phyloP scores from a whole-genome alignment of 257 asterid genomes.

The Cynanchum wilfordii region DNA sequence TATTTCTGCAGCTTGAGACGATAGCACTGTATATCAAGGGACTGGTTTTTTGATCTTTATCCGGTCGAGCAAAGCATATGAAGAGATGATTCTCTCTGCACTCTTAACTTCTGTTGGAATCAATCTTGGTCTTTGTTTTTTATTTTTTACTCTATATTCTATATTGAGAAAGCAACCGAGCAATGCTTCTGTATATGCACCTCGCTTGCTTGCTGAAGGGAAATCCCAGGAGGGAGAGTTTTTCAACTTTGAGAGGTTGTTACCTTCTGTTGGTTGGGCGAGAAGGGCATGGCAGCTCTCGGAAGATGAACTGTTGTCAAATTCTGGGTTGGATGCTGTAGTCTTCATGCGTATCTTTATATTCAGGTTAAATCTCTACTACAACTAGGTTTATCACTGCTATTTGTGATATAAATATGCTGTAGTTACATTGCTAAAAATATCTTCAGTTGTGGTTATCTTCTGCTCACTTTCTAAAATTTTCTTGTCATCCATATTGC shows the following conservation, averaged over 20 bases:
- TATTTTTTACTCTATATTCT: constrained; percentile 55
- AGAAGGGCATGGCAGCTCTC: constrained; percentile 75
- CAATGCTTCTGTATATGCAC: constrained; percentile 58
- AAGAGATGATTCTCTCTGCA: constrained; percentile 86
- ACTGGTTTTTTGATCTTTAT: constrained; percentile 2
- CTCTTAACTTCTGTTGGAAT: constrained; percentile 88
- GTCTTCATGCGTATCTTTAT: constrained; percentile 87
- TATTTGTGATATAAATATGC: not conserved
- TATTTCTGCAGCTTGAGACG: not conserved
- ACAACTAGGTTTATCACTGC: not conserved
- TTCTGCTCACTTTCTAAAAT: constrained; percentile 1
- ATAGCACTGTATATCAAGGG: not conserved
- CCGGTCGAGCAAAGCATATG: constrained; percentile 14
- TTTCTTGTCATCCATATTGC: constrained; percentile 2
- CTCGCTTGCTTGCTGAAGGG: constrained; percentile 81
- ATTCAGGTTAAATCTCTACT: constrained; percentile 48
- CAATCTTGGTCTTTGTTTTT: constrained; percentile 57
- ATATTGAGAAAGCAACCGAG: constrained; percentile 64
- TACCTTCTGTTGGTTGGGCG: constrained; percentile 73
- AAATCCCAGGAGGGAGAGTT: constrained; percentile 30
- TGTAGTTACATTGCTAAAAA: not conserved
- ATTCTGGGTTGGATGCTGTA: constrained; percentile 84
- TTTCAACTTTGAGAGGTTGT: constrained; percentile 33
- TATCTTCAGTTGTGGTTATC: not conserved
- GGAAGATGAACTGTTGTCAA: constrained; percentile 67